Base-by-base conservation (phyloP, 306 rosid species). In the Oemleria cerasiformis region DNA sequence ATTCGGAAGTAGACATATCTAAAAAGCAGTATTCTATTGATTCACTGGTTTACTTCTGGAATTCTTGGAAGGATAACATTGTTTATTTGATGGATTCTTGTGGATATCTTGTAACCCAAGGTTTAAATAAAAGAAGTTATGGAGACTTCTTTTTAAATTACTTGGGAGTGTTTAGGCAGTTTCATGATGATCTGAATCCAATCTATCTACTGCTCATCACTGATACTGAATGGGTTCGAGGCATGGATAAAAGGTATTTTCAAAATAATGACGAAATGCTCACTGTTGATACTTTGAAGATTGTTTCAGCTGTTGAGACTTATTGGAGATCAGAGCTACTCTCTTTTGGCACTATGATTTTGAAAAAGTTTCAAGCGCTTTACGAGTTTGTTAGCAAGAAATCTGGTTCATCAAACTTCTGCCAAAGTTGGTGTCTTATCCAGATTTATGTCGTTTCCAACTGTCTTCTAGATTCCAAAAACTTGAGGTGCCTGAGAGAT, bases 41-140 rank as follows among this genome's bases (percentile, higher is more conserved):
- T 50, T 81, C 90, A 16, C 55, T 90, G 62, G 74, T 82, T 69
- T 68, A 77, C 80, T 78, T 83, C 80, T 90, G 97, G 97, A 83
- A 79, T 34, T 16, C 73, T 25, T 86, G 90, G 92, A 90, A 81
- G 83, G 80, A 85, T 36, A 77, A 71, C 20, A 73, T 90, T 21
- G 63, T 55, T 9, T 55, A 44, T 25, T 50, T 90, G 60, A 23
- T 84, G 45, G 47, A 81, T 40, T 81, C 20, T 67, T 85, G 84
- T 57, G 23, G 62, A 68, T 61, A 63, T 74, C 34, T 78, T 68
- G 75, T 76, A 55, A 67, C 66, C 7, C 61, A 49, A 65, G 83
- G 73, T 39, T 59, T 8, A 39, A 40, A 39, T 16, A 19, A n/a
- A 3, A 40, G 16, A 5, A n/a, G 7, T 36, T 73, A 75, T 42